phyloP scores from a whole-genome alignment of 495 filamentous ascomycete species.

The Neurospora sp. region DNA sequence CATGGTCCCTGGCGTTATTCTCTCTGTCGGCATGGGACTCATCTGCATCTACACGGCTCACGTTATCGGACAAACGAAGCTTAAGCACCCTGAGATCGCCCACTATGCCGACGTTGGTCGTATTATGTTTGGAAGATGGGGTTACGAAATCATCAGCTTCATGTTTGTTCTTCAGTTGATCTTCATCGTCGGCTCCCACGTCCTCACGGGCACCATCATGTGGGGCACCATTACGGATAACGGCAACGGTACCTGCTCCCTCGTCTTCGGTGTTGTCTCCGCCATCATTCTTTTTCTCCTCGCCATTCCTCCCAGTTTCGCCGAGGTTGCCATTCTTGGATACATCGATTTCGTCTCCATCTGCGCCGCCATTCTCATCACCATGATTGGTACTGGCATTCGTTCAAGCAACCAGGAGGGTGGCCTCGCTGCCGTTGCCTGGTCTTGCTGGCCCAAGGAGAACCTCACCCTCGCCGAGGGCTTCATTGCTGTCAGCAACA shows the following conservation, averaged over 20 bases:
- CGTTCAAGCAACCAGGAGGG: slow-evolving; percentile 27
- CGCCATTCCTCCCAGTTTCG: slow-evolving; percentile 48
- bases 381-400: slow-evolving; percentile 58
- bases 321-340: slow-evolving; percentile 49
- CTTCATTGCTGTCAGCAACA: slow-evolving; percentile 63
- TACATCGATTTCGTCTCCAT: slow-evolving; percentile 57
- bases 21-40: slow-evolving; percentile 51
- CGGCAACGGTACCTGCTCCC: slow-evolving; percentile 54
- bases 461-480: slow-evolving; percentile 28
- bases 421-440: slow-evolving; percentile 25
- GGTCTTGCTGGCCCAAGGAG: slow-evolving; percentile 36
- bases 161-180: slow-evolving; percentile 59
- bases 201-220: slow-evolving; percentile 64
- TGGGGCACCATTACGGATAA: slow-evolving; percentile 57
- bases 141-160: slow-evolving; percentile 53
- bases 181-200: slow-evolving; percentile 69
- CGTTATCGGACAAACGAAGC: slow-evolving; percentile 69
- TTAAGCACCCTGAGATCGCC: slow-evolving; percentile 58
- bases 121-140: slow-evolving; percentile 52
- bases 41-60: slow-evolving; percentile 69
- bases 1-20: slow-evolving; percentile 46
- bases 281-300: slow-evolving; percentile 51
- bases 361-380: slow-evolving; percentile 51
- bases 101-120: slow-evolving; percentile 64
- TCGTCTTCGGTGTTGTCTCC: slow-evolving; percentile 57